Base-by-base conservation (phyloP, 345 rosid genomes). In the Citrus mangshanensis region DNA sequence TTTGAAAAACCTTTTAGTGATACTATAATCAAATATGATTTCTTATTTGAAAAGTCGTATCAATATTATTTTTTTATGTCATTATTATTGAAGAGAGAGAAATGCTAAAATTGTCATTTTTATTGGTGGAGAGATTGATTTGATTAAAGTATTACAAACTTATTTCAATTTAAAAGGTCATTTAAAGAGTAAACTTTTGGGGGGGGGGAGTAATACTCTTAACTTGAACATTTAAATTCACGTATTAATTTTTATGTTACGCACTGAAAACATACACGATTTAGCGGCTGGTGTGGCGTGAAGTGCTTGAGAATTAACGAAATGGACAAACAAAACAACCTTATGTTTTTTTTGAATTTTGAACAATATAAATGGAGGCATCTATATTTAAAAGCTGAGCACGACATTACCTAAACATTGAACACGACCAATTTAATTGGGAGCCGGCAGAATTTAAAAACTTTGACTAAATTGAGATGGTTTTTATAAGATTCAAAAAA, bases 1-100 rank as follows among this genome's bases (percentile, higher is more conserved):
- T 13, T 46, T 46, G 0, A 46, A 46, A 0, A 46, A 0, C 0
- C 0, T 13, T 46, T 46, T 46, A 4, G 0, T 46, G 0, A 46
- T 46, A 12, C 0, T 46, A 46, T 46, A 46, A 46, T 46, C 0
- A 46, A 46, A 13, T 3, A 1, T 46, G 3, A 46, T 3, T 46
- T 46, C 0, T 46, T 46, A 46, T 46, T 42, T 42, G 1, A 42
- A 42, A 0, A 10, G 4, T 42, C 1, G 3, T 10, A 42, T 42
- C 0, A 42, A 42, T 10, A 42, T 42, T 42, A 42, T 42, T 42
- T 42, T 42, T 10, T 42, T n/a, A 40, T 9, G 1, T 42, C 0
- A 42, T 42, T 10, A 42, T 42, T 42, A 42, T 42, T 10, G 4
- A 42, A 42, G 3, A 40, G 16, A 42, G 49, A 42, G 14, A 3